Percentiles rank a stretch among this genome's conserved stretches.
Conservation (phyloP, 2,329 filamentous ascomycete genomes). For the Ophiostoma montium region DNA sequence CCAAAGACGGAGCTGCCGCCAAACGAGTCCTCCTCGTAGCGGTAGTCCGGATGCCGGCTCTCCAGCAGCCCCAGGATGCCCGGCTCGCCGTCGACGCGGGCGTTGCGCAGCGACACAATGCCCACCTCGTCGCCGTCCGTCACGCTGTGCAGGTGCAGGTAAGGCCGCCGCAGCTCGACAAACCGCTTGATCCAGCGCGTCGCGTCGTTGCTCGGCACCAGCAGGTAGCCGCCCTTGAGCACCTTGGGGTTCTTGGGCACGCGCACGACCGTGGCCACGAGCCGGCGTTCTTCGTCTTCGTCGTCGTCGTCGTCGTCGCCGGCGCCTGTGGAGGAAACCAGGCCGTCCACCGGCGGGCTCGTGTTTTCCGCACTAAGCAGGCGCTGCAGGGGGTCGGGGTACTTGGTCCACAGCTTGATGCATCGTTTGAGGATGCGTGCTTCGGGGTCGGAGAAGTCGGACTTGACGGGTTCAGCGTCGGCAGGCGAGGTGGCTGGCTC, state of each 20-base stretch:
- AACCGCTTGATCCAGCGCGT: conserved; percentile 84
- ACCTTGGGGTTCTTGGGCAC: conserved; percentile 69
- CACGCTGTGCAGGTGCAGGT: conserved; percentile 77
- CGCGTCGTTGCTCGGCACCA: conserved; percentile 69
- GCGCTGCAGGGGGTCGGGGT: conserved; percentile 39
- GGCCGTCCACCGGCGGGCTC: conserved; percentile 53
- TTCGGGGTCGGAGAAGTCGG: conserved; percentile 34
- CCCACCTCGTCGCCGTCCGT: conserved; percentile 82
- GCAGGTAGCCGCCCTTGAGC: conserved; percentile 75
- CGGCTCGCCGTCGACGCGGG: conserved; percentile 82
- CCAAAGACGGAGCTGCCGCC: conserved; percentile 9
- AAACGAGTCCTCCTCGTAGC: conserved; percentile 2
- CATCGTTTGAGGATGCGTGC: conserved; percentile 37
- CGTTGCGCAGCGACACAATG: conserved; percentile 76
- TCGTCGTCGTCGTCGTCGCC: not conserved
- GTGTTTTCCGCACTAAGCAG: conserved; percentile 49
- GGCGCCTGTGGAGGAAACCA: conserved; percentile 19
- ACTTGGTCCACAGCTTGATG: conserved; percentile 50
- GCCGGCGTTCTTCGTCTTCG: conserved; percentile 41
- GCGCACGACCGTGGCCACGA: conserved; percentile 62
- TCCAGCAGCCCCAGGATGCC: conserved; percentile 69
- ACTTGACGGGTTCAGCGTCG: not conserved
- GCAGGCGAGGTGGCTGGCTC: not conserved
- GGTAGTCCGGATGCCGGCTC: conserved; percentile 14
- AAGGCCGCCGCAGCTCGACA: conserved; percentile 80